Base-by-base conservation (phyloP, 768 basidiomycete species). In the Tulasnella calospora region DNA sequence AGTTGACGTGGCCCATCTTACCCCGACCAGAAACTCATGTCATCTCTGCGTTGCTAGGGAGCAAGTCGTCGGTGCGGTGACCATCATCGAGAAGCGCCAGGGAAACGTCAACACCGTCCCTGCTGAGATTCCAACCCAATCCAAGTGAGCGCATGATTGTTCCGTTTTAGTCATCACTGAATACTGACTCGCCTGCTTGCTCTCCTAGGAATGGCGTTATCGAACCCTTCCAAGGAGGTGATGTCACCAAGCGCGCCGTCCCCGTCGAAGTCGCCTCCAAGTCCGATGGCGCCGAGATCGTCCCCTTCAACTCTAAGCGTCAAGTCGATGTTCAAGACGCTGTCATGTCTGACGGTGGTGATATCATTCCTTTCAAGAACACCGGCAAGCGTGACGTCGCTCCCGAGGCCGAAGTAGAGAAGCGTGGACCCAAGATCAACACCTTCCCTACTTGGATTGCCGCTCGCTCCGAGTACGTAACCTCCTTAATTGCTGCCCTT, bases 281-380 rank as follows among this genome's bases (percentile, higher is more conserved):
- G 55, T 75, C 74, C 23, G 51, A 75, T 33, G 74, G 74, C 23
- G 30, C n/a, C 10, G 74, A 40, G 3, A 57, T 75, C 44, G 74
- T 75, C 12, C 74, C 74, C 4, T 75, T 47, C 55, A n/a, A 21
- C 27, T 7, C 23, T 7, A 75, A 75, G 51, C 74, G 55, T 36
- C 41, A 75, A 15, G 33, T 33, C 27, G n/a, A 6, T 27, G 74
- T 61, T 19, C 74, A 75, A 35, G 55, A 75, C 46, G 46, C 74
- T 15, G 44, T 17, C 36, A 75, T 51, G 55, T 75, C 74, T 10
- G 51, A 75, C 33, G 74, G 74, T 4, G 74, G 74, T 21, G 74
- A 40, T 21, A 75, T 75, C 47, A 47, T 75, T 51, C 74, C 74
- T 23, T 75, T 47, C 55, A 51, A 15, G 38, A 72, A 72, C 71